phyloP scores from a whole-genome alignment of 805 yeast species.

The Zygosaccharomyces bailii region DNA sequence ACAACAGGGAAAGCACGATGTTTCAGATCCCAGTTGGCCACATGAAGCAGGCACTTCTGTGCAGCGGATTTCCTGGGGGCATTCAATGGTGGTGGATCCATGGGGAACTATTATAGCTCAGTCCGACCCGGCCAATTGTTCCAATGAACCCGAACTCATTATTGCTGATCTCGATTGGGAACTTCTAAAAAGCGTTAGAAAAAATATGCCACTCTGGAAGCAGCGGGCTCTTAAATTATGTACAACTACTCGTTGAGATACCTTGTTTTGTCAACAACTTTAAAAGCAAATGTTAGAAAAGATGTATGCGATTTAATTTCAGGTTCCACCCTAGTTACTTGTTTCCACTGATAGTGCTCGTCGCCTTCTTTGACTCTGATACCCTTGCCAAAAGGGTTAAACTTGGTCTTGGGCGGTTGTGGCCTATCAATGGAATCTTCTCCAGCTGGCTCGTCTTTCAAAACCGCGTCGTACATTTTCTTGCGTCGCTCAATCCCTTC shows the following conservation, averaged over 20 bases:
- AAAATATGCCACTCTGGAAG: slow-evolving; percentile 70
- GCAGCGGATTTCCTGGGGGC: slow-evolving; percentile 76
- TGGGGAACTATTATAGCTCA: slow-evolving; percentile 79
- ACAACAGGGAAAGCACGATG: slow-evolving; percentile 74
- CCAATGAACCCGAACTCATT: slow-evolving; percentile 45
- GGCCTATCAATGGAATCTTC: slow-evolving; percentile 30
- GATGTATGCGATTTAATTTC: slow-evolving; percentile 94
- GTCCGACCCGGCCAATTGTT: slow-evolving; percentile 42
- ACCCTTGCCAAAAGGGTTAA: slow-evolving; percentile 93
- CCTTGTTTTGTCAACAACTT: slow-evolving; percentile 31
- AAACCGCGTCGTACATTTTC: slow-evolving; percentile 29
- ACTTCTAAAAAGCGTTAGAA: slow-evolving; percentile 48
- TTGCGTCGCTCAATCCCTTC: slow-evolving; percentile 61
- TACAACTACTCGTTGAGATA: neutral
- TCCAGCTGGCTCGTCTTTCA: slow-evolving; percentile 26
- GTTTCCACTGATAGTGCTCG: slow-evolving; percentile 68
- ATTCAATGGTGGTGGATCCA: slow-evolving; percentile 82
- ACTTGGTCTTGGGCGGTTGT: slow-evolving; percentile 48
- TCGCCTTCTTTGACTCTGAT: slow-evolving; percentile 85
- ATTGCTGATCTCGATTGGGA: slow-evolving; percentile 65
- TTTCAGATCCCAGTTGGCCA: slow-evolving; percentile 23
- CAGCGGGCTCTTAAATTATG: slow-evolving; percentile 48
- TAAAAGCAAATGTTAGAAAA: slow-evolving; percentile 83
- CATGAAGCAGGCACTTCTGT: slow-evolving; percentile 5
- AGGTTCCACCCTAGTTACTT: slow-evolving; percentile 77